Conservation (phyloP, 495 filamentous ascomycete species). For the Talaromyces nanjingensis region DNA sequence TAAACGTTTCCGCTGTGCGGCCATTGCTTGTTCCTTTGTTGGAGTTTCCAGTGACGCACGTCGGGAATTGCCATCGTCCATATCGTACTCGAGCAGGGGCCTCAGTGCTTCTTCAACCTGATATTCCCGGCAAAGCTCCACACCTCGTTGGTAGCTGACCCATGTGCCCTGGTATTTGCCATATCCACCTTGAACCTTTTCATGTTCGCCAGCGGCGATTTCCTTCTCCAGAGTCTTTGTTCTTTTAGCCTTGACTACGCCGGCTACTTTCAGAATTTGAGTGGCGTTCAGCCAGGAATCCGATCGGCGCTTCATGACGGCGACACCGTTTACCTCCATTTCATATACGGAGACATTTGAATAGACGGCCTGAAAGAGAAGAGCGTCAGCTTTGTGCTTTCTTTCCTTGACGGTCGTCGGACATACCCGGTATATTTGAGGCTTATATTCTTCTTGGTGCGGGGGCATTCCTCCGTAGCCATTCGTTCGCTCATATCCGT, state of each 20-base stretch:
- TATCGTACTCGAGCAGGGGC: conserved; percentile 83
- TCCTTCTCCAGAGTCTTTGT: conserved; percentile 98
- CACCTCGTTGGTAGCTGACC: conserved; percentile 85
- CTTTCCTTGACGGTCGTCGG: neutral
- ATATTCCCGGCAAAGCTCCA: conserved; percentile 90
- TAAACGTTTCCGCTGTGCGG: conserved; percentile 88
- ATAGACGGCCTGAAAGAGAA: conserved; percentile 69
- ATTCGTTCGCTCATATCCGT: conserved; percentile 42
- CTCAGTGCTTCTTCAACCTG: conserved; percentile 82
- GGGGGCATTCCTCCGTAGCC: conserved; percentile 40
- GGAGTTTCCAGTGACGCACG: conserved; percentile 72
- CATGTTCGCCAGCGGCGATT: conserved; percentile 89
- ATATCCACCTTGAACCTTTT: conserved; percentile 97
- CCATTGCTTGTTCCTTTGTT: conserved; percentile 99
- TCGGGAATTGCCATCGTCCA: conserved; percentile 64
- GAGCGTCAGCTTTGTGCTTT: neutral
- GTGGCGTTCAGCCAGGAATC: conserved; percentile 95
- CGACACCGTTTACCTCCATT: conserved; percentile 87
- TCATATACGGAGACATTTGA: conserved; percentile 94
- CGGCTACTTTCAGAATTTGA: conserved; percentile 92
- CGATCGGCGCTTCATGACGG: conserved; percentile 87
- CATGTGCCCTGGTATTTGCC: conserved; percentile 98
- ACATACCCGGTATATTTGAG: conserved; percentile 72
- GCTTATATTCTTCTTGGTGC: conserved; percentile 49
- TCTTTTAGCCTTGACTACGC: conserved; percentile 91